A percentile compares a stretch with the other conserved stretches of the same genome.
These are phyloP conservation scores for Trichoderma parareesei DNA, from an alignment of 495 filamentous ascomycete genomes.

Conservation along the genomic window DNA sequence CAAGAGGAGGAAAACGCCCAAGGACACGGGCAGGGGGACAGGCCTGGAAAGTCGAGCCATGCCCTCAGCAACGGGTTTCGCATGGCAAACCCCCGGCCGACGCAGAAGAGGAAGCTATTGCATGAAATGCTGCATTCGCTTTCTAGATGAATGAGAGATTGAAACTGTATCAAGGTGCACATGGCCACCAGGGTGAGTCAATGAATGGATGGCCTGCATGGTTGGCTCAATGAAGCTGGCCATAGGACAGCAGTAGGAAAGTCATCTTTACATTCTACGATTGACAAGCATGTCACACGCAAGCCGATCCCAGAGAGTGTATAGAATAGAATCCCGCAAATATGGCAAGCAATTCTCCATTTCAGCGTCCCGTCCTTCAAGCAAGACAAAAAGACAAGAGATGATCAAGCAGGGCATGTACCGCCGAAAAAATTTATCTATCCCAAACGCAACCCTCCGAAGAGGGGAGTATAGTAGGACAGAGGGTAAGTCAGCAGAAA, in stretches of 20 bases:
- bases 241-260: no score
- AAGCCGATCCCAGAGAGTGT: no score
- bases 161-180: neutral
- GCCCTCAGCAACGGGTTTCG: neutral
- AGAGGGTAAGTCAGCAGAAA: slow-evolving; percentile 40
- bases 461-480: slow-evolving; percentile 26
- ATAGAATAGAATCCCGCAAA: no score
- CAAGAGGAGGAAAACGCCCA: neutral
- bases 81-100: neutral
- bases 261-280: no score
- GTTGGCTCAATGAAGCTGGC: no score
- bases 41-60: neutral
- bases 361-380: neutral
- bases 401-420: slow-evolving; percentile 21
- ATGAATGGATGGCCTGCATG: no score
- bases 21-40: no score
- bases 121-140: slow-evolving; percentile 1
- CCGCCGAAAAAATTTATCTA: slow-evolving; percentile 40
- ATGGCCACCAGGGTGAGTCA: neutral
- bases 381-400: neutral
- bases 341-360: neutral
- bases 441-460: slow-evolving; percentile 27
- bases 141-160: neutral
- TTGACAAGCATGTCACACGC: no score
- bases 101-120: slow-evolving; percentile 6